These are phyloP conservation scores for Pascua guehoae DNA, from an alignment of 1,284 basidiomycete genomes.

Conservation along the genomic window DNA sequence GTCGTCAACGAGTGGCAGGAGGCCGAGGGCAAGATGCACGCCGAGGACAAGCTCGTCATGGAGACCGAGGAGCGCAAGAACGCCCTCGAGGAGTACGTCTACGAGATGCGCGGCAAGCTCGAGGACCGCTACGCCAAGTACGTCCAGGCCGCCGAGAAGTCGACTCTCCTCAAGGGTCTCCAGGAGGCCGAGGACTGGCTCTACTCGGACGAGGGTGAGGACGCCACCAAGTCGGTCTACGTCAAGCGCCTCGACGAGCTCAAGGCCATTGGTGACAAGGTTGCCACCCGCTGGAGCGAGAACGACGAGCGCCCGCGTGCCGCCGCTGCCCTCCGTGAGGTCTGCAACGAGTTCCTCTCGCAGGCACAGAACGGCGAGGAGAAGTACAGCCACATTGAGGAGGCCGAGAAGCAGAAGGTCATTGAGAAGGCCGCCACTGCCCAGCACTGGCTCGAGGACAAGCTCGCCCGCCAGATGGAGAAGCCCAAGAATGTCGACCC, in stretches of 20 bases:
- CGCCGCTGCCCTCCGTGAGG: slow-evolving; percentile 72
- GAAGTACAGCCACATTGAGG: slow-evolving; percentile 78
- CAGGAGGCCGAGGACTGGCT: slow-evolving; percentile 87
- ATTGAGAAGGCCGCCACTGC: slow-evolving; percentile 61
- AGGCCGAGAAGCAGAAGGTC: slow-evolving; percentile 77
- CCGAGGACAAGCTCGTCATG: slow-evolving; percentile 85
- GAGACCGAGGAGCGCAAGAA: slow-evolving; percentile 97
- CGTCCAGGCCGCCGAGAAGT: slow-evolving; percentile 70
- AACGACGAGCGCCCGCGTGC: slow-evolving; percentile 70
- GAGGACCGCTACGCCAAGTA: slow-evolving; percentile 76
- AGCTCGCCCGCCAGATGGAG: slow-evolving; percentile 77
- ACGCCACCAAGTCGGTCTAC: slow-evolving; percentile 86
- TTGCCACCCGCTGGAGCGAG: slow-evolving; percentile 75
- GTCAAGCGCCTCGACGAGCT: slow-evolving; percentile 71
- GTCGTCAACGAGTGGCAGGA: slow-evolving; percentile 65
- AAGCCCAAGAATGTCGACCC: slow-evolving; percentile 80
- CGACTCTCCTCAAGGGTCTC: slow-evolving; percentile 64
- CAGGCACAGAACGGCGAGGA: slow-evolving; percentile 78
- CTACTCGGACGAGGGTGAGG: slow-evolving; percentile 91
- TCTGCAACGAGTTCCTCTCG: slow-evolving; percentile 74
- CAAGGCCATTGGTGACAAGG: slow-evolving; percentile 77
- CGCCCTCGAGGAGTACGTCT: slow-evolving; percentile 94
- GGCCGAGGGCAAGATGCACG: slow-evolving; percentile 79
- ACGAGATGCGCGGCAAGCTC: slow-evolving; percentile 86
- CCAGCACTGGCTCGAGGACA: slow-evolving; percentile 91